Evolutionary conservation across 2,329 filamentous ascomycete genomes (phyloP).

Genomic region (Colletotrichum chlorophyti): DNA sequence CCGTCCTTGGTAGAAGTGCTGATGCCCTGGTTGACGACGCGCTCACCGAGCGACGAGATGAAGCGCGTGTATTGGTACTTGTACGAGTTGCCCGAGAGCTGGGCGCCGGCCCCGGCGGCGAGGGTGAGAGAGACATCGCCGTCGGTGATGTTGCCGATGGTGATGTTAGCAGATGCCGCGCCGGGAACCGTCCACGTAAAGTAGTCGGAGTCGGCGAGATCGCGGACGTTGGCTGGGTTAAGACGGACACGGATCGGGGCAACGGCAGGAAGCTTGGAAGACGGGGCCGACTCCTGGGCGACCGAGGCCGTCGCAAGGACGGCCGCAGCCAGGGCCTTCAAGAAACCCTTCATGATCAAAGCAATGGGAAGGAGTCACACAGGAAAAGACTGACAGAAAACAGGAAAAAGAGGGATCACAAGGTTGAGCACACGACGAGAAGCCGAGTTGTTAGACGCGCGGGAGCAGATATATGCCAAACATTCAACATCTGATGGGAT

Average conservation of each 20-base stretch:
- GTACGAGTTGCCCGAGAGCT: constrained; percentile 34
- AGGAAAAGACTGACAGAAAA: constrained; percentile 8
- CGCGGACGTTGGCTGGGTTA: constrained; percentile 27
- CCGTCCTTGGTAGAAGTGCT: constrained; percentile 34
- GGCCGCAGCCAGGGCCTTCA: constrained; percentile 2
- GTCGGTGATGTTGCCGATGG: constrained; percentile 15
- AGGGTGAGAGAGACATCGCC: constrained; percentile 11
- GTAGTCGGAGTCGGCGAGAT: constrained; percentile 25
- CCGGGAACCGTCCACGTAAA: constrained; percentile 27
- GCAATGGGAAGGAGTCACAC: not conserved
- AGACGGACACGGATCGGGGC: constrained; percentile 25
- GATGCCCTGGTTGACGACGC: constrained; percentile 36
- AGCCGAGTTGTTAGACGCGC: not conserved
- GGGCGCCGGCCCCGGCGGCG: constrained; percentile 15
- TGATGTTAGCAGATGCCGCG: constrained; percentile 4
- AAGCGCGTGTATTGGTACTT: constrained; percentile 35
- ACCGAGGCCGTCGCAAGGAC: constrained; percentile 3
- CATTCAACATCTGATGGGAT: constrained; percentile 7
- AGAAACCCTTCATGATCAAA: constrained; percentile 11
- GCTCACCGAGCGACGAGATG: constrained; percentile 36
- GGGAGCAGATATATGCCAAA: not conserved
- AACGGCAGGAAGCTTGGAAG: not conserved
- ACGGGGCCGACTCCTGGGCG: constrained; percentile 10
- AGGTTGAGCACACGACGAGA: not conserved
- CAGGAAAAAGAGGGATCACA: not conserved